Evolutionary conservation across 2,329 filamentous ascomycete species (phyloP), one percentile per base, ranked within the genome.

Genomic region (Diaporthe longicolla): DNA sequence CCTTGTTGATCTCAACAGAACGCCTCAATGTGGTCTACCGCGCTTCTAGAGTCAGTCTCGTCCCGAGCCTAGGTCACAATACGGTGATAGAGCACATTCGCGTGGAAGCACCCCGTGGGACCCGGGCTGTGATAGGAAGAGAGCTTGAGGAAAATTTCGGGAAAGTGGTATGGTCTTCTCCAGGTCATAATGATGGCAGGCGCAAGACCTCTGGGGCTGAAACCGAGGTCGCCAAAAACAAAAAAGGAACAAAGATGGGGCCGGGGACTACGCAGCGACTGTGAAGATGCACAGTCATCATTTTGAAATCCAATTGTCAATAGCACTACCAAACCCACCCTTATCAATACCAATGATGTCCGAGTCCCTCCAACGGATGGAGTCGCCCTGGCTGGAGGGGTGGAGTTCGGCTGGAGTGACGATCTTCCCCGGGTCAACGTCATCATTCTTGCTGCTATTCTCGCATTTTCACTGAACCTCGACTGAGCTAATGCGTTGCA

Each of bases 341-440:
- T n/a, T 50, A n/a, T 29, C 26, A 48, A n/a, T 43, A 1, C 17
- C 3, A 9, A n/a, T 45, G 10, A 15, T 35, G 17, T 32, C n/a
- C 21, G 29, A 32, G 40, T 43, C 4, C 15, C 40, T 40, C 21
- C 11, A 17, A 19, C 45, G 13, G 45, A 52, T 11, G 2, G 24
- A 66, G 11, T 52, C 32, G 15, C 21, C 63, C 48, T 68, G n/a
- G 7, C 9, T 13, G n/a, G n/a, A 24, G 48, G 8, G 6, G 63
- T 54, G 63, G 48, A 54, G 48, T 19, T 35, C 10, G 48, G 48
- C 17, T 40, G 40, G 48, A 52, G 32, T 21, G 63, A 37, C 32
- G 63, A 68, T 68, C 63, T 35, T 15, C 63, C 54, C 8, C 32
- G 5, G 48, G 10, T 29, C 48, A 54, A 68, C 63, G 63, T 54